Base-by-base conservation (phyloP, 169 alveolate species). In the Babesia microti region DNA sequence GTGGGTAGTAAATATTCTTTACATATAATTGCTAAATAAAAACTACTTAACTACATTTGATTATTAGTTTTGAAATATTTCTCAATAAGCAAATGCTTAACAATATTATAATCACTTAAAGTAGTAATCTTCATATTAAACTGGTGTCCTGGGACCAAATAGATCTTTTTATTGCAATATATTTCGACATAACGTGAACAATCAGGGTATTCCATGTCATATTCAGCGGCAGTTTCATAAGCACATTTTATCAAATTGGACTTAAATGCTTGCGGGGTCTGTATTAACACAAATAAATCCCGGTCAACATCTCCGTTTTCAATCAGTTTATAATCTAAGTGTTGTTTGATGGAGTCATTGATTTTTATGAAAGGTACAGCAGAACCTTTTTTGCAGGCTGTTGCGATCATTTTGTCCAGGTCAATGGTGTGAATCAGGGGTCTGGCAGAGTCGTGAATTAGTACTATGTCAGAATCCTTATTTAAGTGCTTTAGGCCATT, bases 181-280 rank as follows among this genome's bases (percentile, higher is more conserved):
- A 19, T 45, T 43, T 63, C 75, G 32, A 63, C 59, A 19, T 53
- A 51, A 33, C 69, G 45, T 6, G 75, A 18, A 21, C 53, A 67
- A 39, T 63, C 48, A 0, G 39, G 24, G 12, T 45, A 27, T 2
- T 23, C 17, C 26, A 21, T 34, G 12, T 34, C 57, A 4, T 37
- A 17, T 5, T 12, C 57, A 26, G 44, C 2, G 15, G 37, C 54
- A 2, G 22, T 22, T n/a, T 18, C 54, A 45, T 63, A 63, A 0
- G 75, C 59, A 3, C 42, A 15, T 56, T 36, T 63, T n/a, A 63
- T 18, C 7, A 63, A 12, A 1, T 46, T 36, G 3, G 43, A 52
- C n/a, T 15, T 12, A 36, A 63, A 53, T 9, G 68, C 68, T 27
- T 63, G 75, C 6, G 75, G 75, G n/a, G 75, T 63, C 54, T 63